Evolutionary conservation across 2,329 filamentous ascomycete genomes (phyloP), one percentile per base, ranked within the genome.

Genomic region (Penicillium glabrum): DNA sequence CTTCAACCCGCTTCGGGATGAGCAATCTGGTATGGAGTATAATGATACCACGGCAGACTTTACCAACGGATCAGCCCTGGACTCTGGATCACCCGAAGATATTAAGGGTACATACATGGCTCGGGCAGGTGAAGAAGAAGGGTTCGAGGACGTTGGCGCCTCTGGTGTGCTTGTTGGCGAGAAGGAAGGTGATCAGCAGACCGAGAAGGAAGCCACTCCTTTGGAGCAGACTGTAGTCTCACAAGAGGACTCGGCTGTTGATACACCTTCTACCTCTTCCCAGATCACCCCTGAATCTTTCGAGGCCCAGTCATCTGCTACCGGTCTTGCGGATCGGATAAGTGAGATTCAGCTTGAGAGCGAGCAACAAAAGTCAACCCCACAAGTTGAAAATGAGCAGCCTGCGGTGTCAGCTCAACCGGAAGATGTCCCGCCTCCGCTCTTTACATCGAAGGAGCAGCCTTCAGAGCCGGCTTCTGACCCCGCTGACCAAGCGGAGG

Each of bases 41-140:
- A 77, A 79, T 19, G 79, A 82, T 43, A 79, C 78, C 45, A 76
- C 74, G 11, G 73, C 70, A 21, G 74, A 75, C 50, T 78, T 78
- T 49, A 71, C 72, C 35, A 76, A 77, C 56, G 75, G 69, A 21
- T 76, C 76, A n/a, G 66, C 70, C 13, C 70, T 79, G 33, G 76
- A 67, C 7, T 75, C 74, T 35, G 74, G 75, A 3, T 84, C 84
- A 3, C 79, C 83, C 1, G 90, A 92, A 61, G 86, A 86, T 55
- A 82, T 86, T 50, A 89, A 89, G 52, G 83, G 82, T 46, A 80
- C 93, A 1, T 90, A 93, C 64, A 86, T 93, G 14, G 89, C 89
- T 51, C 96, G 95, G 67, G 86, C 85, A 16, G 88, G 89, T 13
- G 91, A 96, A 63, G 90, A 95, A 61, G 95, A 98, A 70, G 91